Conservation (phyloP, 2,329 filamentous ascomycete species). For the Aspergillus thermomutatus region DNA sequence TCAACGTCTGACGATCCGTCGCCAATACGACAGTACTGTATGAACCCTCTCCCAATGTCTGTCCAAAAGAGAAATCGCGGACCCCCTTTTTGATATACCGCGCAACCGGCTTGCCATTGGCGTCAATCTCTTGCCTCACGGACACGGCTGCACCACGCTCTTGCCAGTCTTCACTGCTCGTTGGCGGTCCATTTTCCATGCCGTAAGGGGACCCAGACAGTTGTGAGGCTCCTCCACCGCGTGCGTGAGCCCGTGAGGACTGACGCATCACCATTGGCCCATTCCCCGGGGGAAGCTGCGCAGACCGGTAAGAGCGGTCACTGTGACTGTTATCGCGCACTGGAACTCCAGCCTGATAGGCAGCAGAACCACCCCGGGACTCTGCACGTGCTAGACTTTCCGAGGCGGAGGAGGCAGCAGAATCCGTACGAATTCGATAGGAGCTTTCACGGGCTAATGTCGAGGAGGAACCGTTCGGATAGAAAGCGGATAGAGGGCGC, state of each 20-base stretch:
- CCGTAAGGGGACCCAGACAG: slow-evolving; percentile 49
- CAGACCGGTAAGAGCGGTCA: slow-evolving; percentile 64
- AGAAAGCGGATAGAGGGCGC: slow-evolving; percentile 48
- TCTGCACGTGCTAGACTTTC: slow-evolving; percentile 58
- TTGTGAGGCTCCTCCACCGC: slow-evolving; percentile 35
- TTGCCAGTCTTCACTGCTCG: slow-evolving; percentile 89
- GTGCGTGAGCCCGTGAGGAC: slow-evolving; percentile 68
- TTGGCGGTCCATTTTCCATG: slow-evolving; percentile 55
- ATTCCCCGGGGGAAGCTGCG: slow-evolving; percentile 55
- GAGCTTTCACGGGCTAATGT: slow-evolving; percentile 40
- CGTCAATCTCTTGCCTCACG: slow-evolving; percentile 77
- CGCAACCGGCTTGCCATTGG: slow-evolving; percentile 75
- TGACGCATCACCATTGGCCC: slow-evolving; percentile 69
- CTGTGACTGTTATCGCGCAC: slow-evolving; percentile 67
- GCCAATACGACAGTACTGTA: slow-evolving; percentile 95
- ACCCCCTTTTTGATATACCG: slow-evolving; percentile 94
- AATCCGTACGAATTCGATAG: slow-evolving; percentile 58
- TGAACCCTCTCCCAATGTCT: slow-evolving; percentile 88
- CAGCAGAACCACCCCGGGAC: slow-evolving; percentile 58
- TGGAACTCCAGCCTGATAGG: slow-evolving; percentile 60
- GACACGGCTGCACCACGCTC: slow-evolving; percentile 88
- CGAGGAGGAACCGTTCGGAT: slow-evolving; percentile 43
- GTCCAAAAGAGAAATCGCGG: slow-evolving; percentile 91
- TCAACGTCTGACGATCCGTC: slow-evolving; percentile 87
- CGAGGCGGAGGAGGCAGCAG: slow-evolving; percentile 56